Conservation (phyloP, 2,329 filamentous ascomycete genomes). For the Huntiella omanensis region DNA sequence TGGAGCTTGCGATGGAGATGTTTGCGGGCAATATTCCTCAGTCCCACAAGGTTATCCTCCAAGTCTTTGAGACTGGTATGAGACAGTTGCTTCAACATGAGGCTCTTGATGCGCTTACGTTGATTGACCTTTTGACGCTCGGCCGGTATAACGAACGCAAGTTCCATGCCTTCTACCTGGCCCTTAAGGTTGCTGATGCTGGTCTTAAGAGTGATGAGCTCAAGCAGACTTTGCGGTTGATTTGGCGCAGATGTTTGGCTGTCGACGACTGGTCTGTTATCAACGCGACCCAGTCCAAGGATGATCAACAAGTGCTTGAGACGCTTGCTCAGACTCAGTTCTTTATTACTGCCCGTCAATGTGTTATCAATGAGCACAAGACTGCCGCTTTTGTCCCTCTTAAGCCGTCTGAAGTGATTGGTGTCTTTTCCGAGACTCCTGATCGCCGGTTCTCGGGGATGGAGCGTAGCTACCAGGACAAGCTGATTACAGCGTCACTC, state of each 20-base stretch:
- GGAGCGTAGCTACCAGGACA: constrained; percentile 44
- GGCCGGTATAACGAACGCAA: constrained; percentile 23
- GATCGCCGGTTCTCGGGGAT: constrained; percentile 40
- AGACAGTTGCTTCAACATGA: constrained; percentile 51
- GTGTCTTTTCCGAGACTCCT: constrained; percentile 41
- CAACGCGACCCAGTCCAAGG: constrained; percentile 58
- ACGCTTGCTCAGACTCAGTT: constrained; percentile 46
- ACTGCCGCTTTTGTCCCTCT: constrained; percentile 27
- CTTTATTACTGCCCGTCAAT: constrained; percentile 45
- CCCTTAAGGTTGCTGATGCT: constrained; percentile 41
- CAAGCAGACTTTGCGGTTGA: constrained; percentile 38
- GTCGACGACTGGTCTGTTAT: constrained; percentile 69
- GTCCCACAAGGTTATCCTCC: constrained; percentile 45
- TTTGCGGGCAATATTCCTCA: constrained; percentile 37
- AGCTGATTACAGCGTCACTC: constrained; percentile 52
- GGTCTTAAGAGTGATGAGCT: constrained; percentile 36
- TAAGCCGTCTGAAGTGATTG: constrained; percentile 33
- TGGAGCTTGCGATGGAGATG: constrained; percentile 55
- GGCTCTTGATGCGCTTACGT: constrained; percentile 43
- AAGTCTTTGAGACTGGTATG: constrained; percentile 54
- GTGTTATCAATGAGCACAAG: constrained; percentile 34
- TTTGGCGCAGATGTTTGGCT: constrained; percentile 77
- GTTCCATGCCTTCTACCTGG: constrained; percentile 50
- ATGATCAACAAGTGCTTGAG: constrained; percentile 47
- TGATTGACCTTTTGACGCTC: constrained; percentile 65